Conservation (phyloP, 2,329 filamentous ascomycete species). For the Setomelanomma holmii region DNA sequence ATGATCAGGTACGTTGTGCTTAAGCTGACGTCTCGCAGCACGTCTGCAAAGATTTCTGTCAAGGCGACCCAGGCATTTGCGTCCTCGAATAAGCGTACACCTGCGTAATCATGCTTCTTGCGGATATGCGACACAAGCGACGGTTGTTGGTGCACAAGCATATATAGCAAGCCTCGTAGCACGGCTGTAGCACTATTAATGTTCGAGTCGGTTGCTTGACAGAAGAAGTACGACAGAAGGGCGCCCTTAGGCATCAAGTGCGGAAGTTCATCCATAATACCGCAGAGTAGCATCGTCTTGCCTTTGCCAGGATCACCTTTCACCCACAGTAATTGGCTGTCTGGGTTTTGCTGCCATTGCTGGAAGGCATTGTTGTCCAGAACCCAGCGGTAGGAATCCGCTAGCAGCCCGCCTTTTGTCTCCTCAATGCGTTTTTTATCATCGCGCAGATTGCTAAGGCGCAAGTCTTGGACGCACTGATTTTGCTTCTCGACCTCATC, state of each 20-base stretch:
- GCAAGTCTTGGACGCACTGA: slow-evolving; percentile 11
- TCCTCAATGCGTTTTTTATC: slow-evolving; percentile 8
- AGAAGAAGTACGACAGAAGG: slow-evolving; percentile 50
- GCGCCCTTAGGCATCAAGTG: slow-evolving; percentile 14
- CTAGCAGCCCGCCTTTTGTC: too few relatives aligned
- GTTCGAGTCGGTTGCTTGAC: slow-evolving; percentile 54
- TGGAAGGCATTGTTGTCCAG: slow-evolving; percentile 6
- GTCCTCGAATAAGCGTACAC: slow-evolving; percentile 31
- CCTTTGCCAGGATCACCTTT: slow-evolving; percentile 9
- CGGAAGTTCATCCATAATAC: slow-evolving; percentile 37
- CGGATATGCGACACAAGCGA: slow-evolving; percentile 27
- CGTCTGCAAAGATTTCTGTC: slow-evolving; percentile 45
- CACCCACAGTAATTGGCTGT: slow-evolving; percentile 3
- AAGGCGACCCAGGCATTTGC: slow-evolving; percentile 30
- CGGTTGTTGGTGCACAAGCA: slow-evolving; percentile 46
- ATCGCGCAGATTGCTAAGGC: slow-evolving; percentile 7
- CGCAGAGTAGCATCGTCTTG: slow-evolving; percentile 9
- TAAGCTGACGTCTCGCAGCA: slow-evolving; percentile 47
- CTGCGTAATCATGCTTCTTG: slow-evolving; percentile 34
- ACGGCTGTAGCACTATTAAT: slow-evolving; percentile 52
- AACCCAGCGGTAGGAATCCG: slow-evolving; percentile 9
- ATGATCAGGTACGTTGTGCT: slow-evolving; percentile 10
- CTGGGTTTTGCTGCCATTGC: slow-evolving; percentile 1
- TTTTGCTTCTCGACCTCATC: slow-evolving; percentile 10
- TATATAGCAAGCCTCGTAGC: slow-evolving; percentile 53